A percentile compares a stretch with the other conserved stretches of the same genome.
Evolutionary conservation across 495 filamentous ascomycete genomes (phyloP).

Genomic region (Annulohypoxylon moriforme): DNA sequence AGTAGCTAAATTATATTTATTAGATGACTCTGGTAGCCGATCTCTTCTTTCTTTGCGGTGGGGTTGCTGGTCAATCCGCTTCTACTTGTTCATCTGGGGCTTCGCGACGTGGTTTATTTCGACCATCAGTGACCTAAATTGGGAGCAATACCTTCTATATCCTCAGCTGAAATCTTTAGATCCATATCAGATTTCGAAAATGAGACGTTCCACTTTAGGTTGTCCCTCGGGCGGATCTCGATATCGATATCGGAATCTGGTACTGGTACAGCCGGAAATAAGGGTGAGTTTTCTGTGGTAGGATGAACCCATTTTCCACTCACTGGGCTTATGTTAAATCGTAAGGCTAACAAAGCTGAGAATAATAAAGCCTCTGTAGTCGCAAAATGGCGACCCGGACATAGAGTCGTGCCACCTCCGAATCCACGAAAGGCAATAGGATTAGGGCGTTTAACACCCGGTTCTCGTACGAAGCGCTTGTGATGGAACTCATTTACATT

Average conservation of each 20-base stretch:
- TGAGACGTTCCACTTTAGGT: background rate
- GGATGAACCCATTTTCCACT: background rate
- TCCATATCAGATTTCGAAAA: background rate
- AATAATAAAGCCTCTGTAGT: conserved; percentile 58
- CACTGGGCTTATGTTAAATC: conserved; percentile 36
- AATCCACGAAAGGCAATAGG: conserved; percentile 59
- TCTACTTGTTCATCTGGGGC: background rate
- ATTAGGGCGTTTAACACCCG: conserved; percentile 28
- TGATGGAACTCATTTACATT: conserved; percentile 53
- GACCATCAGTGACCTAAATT: background rate
- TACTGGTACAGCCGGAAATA: background rate
- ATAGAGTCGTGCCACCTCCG: conserved; percentile 61
- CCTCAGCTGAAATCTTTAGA: background rate
- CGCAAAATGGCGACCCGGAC: conserved; percentile 64
- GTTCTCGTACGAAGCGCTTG: conserved; percentile 50
- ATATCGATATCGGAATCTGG: background rate
- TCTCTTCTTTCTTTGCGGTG: background rate
- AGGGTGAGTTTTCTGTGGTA: background rate
- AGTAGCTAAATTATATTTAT: background rate
- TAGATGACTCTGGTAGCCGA: background rate
- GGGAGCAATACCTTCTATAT: background rate
- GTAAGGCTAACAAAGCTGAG: conserved; percentile 53
- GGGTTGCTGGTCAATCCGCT: background rate
- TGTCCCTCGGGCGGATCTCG: background rate
- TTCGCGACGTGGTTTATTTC: too few species aligned